A percentile compares a stretch with the other conserved stretches of the same genome.
These are phyloP conservation scores for Lagenaria siceraria DNA, from an alignment of 306 rosid species.

Conservation along the genomic window DNA sequence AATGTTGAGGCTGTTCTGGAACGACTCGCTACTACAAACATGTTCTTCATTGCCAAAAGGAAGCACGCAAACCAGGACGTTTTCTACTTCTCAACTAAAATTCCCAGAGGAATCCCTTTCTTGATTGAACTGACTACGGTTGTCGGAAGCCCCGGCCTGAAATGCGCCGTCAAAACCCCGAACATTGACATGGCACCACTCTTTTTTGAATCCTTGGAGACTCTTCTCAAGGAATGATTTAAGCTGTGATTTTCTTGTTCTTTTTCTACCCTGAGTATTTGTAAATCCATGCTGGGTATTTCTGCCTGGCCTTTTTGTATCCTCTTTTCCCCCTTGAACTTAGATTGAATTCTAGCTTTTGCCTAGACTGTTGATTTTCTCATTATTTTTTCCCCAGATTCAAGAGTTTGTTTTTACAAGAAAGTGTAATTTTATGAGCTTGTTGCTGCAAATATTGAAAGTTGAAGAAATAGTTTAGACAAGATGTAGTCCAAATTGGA, in stretches of 20 bases:
- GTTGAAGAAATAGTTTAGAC: neutral
- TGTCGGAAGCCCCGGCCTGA: conserved; percentile 61
- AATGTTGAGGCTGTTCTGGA: conserved; percentile 54
- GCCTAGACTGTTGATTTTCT: neutral
- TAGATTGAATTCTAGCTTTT: neutral
- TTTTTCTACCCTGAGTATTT: neutral
- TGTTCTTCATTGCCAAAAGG: conserved; percentile 91
- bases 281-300: conserved; percentile 6
- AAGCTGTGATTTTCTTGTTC: neutral
- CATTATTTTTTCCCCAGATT: neutral
- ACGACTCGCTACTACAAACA: conserved; percentile 51
- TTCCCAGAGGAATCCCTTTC: conserved; percentile 72
- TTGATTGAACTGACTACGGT: conserved; percentile 67
- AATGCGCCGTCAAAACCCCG: conserved; percentile 92
- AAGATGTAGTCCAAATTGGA: neutral
- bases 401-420: neutral
- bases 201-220: conserved; percentile 75
- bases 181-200: conserved; percentile 68
- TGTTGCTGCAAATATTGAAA: neutral
- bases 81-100: conserved; percentile 80
- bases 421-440: neutral
- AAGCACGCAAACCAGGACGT: conserved; percentile 90
- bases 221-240: conserved; percentile 51
- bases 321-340: neutral
- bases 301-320: neutral